Percentiles rank a stretch among this genome's conserved stretches.
These are phyloP conservation scores for Trichoderma reesei DNA, from an alignment of 495 filamentous ascomycete genomes.

Conservation along the genomic window DNA sequence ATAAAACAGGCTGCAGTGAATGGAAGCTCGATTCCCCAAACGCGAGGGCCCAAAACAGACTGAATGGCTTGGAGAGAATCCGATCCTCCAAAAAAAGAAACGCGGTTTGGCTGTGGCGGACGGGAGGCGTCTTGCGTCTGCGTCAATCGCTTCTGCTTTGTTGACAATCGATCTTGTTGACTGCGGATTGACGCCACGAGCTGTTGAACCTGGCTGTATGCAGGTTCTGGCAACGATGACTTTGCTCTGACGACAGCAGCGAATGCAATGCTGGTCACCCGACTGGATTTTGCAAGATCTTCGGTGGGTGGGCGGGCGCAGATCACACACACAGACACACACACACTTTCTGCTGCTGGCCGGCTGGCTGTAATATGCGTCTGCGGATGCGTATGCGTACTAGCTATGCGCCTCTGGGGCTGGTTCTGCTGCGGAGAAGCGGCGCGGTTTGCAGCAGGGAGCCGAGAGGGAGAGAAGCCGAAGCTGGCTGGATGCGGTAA, in stretches of 20 bases:
- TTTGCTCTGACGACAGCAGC: slow-evolving; percentile 6
- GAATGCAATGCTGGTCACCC: background rate
- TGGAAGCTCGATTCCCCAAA: background rate
- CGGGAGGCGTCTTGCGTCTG: slow-evolving; percentile 7
- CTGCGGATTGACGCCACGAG: background rate
- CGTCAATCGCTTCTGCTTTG: background rate
- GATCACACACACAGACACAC: slow-evolving; percentile 3
- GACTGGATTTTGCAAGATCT: background rate
- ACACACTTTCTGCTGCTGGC: background rate
- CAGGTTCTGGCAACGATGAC: background rate
- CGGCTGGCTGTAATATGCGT: no score
- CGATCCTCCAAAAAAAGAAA: background rate
- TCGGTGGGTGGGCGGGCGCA: background rate
- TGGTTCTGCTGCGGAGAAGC: no score
- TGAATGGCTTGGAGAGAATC: background rate
- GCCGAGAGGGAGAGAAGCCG: background rate
- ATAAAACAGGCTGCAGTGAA: no score
- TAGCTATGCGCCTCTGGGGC: no score
- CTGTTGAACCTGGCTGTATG: no score
- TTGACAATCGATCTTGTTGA: background rate
- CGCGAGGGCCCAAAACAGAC: background rate
- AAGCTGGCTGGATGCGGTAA: background rate
- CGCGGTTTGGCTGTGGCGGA: slow-evolving; percentile 1
- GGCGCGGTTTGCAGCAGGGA: background rate
- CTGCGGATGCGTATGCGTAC: no score